These are phyloP conservation scores for Trichoderma atroviride DNA, from an alignment of 2,329 filamentous ascomycete genomes.

Conservation along the genomic window DNA sequence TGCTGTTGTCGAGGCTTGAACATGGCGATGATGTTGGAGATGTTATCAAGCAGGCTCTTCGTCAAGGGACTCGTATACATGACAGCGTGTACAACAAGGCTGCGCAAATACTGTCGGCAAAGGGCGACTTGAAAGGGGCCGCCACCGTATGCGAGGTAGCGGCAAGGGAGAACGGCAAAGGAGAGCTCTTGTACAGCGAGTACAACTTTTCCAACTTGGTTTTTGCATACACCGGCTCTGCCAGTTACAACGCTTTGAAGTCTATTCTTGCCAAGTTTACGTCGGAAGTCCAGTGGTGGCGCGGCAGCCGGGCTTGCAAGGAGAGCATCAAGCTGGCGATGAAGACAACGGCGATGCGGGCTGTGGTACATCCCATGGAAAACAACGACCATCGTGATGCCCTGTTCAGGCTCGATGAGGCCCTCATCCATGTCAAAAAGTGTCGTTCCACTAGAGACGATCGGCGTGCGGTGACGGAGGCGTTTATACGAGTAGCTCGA, in stretches of 20 bases:
- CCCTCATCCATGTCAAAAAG: constrained; percentile 34
- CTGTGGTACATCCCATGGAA: constrained; percentile 25
- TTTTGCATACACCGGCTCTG: constrained; percentile 39
- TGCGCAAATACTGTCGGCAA: constrained; percentile 36
- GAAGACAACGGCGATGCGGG: constrained; percentile 39
- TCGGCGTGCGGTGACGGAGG: constrained; percentile 30
- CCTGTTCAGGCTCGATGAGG: constrained; percentile 32
- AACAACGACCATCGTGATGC: constrained; percentile 32
- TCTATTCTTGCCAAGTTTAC: constrained; percentile 39
- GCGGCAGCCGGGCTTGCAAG: constrained; percentile 43
- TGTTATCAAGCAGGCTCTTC: constrained; percentile 36
- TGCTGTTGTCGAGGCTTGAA: constrained; percentile 45
- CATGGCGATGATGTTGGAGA: constrained; percentile 35
- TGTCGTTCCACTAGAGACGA: constrained; percentile 31
- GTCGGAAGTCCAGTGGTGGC: constrained; percentile 41
- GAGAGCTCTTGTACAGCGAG: constrained; percentile 42
- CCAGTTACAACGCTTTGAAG: constrained; percentile 38
- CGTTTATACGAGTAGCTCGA: constrained; percentile 29
- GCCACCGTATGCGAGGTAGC: constrained; percentile 42
- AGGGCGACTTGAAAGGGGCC: constrained; percentile 38
- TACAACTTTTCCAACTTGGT: constrained; percentile 45
- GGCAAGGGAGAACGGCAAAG: constrained; percentile 42
- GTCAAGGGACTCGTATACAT: constrained; percentile 38
- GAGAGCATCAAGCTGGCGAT: constrained; percentile 45
- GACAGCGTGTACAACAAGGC: constrained; percentile 44